Percentiles rank a stretch among this genome's conserved stretches.
These are phyloP conservation scores for Basipetospora chlamydospora DNA, from an alignment of 2,329 filamentous ascomycete genomes.

Conservation along the genomic window DNA sequence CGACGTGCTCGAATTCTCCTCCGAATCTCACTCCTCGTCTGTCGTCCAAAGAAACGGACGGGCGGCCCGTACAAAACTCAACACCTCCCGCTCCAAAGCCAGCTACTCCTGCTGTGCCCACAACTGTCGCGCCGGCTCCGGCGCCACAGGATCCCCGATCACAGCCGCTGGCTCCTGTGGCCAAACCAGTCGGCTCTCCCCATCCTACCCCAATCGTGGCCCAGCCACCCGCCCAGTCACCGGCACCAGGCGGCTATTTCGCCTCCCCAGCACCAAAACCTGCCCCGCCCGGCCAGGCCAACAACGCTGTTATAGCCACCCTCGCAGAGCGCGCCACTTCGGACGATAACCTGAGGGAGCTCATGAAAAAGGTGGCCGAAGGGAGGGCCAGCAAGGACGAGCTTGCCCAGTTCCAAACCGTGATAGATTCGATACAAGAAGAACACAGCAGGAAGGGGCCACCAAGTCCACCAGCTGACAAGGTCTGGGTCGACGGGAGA, in stretches of 20 bases:
- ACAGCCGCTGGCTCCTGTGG: neutral
- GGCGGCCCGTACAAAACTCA: too few species aligned
- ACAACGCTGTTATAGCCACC: slow-evolving; percentile 67
- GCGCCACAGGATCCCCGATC: neutral
- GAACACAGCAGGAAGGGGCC: slow-evolving; percentile 38
- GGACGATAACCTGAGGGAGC: slow-evolving; percentile 55
- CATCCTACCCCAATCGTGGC: slow-evolving; percentile 1
- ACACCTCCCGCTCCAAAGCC: slow-evolving; percentile 4
- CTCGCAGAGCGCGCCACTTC: slow-evolving; percentile 62
- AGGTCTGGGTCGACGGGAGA: slow-evolving; percentile 37
- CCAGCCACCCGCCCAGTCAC: slow-evolving; percentile 5
- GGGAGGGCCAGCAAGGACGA: slow-evolving; percentile 59
- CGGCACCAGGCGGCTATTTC: neutral
- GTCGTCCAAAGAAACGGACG: too few species aligned
- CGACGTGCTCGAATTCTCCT: slow-evolving; percentile 7
- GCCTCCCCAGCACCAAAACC: slow-evolving; percentile 6
- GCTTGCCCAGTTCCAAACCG: slow-evolving; percentile 60
- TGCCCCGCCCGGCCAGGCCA: slow-evolving; percentile 14
- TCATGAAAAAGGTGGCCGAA: slow-evolving; percentile 73
- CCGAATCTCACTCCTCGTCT: neutral
- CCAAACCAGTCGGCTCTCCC: neutral
- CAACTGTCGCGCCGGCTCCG: slow-evolving; percentile 10
- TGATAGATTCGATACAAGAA: slow-evolving; percentile 63
- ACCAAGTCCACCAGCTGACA: slow-evolving; percentile 38
- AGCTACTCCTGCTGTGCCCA: slow-evolving; percentile 15